phyloP scores from a whole-genome alignment of 2,329 filamentous ascomycete species.

The Colletotrichum sp. region DNA sequence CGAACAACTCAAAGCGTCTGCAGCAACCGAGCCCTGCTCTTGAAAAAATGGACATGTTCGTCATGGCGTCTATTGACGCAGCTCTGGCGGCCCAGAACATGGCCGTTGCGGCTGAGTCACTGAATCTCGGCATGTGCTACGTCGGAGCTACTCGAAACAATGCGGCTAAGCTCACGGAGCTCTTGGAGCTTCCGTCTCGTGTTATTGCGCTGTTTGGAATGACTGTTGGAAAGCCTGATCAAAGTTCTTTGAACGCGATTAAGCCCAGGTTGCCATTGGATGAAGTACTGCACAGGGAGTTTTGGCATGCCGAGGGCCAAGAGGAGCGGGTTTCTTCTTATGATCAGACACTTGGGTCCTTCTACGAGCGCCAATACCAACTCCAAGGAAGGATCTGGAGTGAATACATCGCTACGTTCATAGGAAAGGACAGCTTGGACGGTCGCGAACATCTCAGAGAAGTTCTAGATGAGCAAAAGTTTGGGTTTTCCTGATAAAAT shows the following conservation, averaged over 20 bases:
- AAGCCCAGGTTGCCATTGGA: not conserved
- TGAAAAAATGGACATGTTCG: not conserved
- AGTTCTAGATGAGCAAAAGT: not conserved
- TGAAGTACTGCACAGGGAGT: not conserved
- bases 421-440: not conserved
- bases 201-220: not conserved
- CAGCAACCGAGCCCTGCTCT: not conserved
- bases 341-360: not conserved
- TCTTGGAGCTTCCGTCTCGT: not conserved
- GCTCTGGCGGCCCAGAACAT: not conserved
- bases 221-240: not conserved
- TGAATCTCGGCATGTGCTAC: not conserved
- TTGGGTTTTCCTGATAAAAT: not conserved
- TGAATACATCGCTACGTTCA: fast-evolving
- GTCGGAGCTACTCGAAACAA: not conserved
- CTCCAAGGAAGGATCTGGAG: not conserved
- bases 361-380: not conserved
- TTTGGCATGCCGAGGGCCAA: not conserved
- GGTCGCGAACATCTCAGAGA: not conserved
- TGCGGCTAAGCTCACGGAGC: not conserved
- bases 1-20: slow-evolving; percentile 22
- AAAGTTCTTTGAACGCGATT: not conserved
- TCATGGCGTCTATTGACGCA: not conserved
- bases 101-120: not conserved
- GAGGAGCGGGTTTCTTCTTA: not conserved